phyloP scores from a whole-genome alignment of 331 rosid genomes.

The Arachis monticola region DNA sequence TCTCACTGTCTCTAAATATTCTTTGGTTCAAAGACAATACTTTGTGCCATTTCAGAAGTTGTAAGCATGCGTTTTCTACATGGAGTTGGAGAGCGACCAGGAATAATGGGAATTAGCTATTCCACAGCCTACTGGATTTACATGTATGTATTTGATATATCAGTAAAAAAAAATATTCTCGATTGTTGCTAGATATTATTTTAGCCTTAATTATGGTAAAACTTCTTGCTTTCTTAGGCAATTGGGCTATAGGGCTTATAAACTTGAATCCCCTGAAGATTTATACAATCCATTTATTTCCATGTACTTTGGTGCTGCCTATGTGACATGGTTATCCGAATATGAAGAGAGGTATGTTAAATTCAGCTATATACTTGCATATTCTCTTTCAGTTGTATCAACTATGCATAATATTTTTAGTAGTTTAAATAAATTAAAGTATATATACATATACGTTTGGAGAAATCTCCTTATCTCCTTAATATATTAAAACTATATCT shows the following conservation, averaged over 20 bases:
- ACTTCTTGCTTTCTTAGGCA: constrained; percentile 58
- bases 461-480: no score
- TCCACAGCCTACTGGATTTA: constrained; percentile 81
- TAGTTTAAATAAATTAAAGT: no score
- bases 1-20: constrained; percentile 12
- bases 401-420: no score
- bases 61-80: constrained; percentile 69
- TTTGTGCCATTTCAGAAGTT: constrained; percentile 86
- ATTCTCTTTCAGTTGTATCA: no score
- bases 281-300: constrained; percentile 80
- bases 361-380: no score
- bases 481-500: no score
- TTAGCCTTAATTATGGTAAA: neutral
- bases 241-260: constrained; percentile 74
- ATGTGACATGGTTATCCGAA: constrained; percentile 69
- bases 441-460: no score
- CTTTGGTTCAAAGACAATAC: constrained; percentile 56
- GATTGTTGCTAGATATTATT: no score
- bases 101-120: constrained; percentile 86
- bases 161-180: no score
- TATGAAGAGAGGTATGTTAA: constrained; percentile 74
- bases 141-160: constrained; percentile 50
- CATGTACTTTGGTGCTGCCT: constrained; percentile 96
- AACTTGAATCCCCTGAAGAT: constrained; percentile 65
- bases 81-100: constrained; percentile 68